Evolutionary conservation across 2,329 filamentous ascomycete species (phyloP).

Genomic region (Lojkania enalia): DNA sequence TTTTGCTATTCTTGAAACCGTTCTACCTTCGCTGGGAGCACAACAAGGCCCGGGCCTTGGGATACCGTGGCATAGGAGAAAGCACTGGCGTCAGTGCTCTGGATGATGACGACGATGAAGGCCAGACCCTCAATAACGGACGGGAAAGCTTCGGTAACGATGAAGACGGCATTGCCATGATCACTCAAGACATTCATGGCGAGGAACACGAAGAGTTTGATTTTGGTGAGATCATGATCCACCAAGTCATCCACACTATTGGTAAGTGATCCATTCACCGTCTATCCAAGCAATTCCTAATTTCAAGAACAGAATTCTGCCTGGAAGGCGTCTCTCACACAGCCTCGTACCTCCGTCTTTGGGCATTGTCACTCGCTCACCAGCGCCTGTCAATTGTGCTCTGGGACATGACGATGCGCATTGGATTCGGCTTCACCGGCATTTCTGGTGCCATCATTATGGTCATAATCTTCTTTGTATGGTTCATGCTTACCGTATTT

Average conservation of each 20-base stretch:
- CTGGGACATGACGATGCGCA: conserved; percentile 92
- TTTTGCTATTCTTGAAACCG: conserved; percentile 92
- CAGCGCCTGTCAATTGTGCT: conserved; percentile 96
- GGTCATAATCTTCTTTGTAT: conserved; percentile 80
- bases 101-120: conserved; percentile 76
- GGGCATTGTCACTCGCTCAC: conserved; percentile 95
- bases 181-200: conserved; percentile 77
- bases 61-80: conserved; percentile 93
- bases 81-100: conserved; percentile 84
- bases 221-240: conserved; percentile 96
- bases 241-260: conserved; percentile 98
- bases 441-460: conserved; percentile 75
- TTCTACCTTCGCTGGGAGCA: conserved; percentile 94
- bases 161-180: conserved; percentile 82
- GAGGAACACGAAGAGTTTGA: conserved; percentile 96
- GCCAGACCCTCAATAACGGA: conserved; percentile 60
- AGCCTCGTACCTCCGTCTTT: conserved; percentile 96
- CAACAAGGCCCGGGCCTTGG: conserved; percentile 82
- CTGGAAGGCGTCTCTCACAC: conserved; percentile 99
- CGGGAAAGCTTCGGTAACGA: conserved; percentile 73
- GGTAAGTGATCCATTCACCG: conserved; percentile 60
- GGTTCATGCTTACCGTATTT: conserved; percentile 81
- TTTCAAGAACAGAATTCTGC: conserved; percentile 76
- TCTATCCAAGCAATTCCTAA: conserved; percentile 23
- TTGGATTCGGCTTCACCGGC: conserved; percentile 69